These are phyloP conservation scores for Thelonectria blattea DNA, from an alignment of 2,329 filamentous ascomycete species.

Conservation along the genomic window DNA sequence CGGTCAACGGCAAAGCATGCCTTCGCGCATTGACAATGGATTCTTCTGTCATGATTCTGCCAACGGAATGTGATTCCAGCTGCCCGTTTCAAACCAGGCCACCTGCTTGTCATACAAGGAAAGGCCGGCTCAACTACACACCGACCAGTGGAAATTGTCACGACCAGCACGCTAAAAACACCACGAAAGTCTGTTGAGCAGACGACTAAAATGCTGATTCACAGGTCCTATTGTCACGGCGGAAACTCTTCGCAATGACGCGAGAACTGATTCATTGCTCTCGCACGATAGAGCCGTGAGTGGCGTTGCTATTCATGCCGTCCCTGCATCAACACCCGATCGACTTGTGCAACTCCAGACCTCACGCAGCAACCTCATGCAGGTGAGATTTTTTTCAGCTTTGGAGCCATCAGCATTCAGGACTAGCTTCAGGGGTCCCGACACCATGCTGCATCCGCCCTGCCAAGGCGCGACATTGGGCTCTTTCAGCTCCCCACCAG, in stretches of 20 bases:
- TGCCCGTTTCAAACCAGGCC: neutral
- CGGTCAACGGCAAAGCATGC: neutral
- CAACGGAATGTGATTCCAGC: neutral
- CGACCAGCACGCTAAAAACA: constrained; percentile 10
- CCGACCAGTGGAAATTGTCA: constrained; percentile 13
- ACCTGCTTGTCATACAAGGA: neutral
- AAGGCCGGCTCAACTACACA: constrained; percentile 15
- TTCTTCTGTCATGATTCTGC: neutral
- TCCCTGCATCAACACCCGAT: constrained; percentile 5
- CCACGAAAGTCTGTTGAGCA: neutral
- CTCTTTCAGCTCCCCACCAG: constrained; percentile 19
- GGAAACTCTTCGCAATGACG: neutral
- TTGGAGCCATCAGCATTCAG: constrained; percentile 30
- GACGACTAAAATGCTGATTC: neutral
- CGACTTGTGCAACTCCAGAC: neutral
- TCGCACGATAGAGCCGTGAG: neutral
- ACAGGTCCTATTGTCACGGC: neutral
- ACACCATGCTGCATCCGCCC: constrained; percentile 26
- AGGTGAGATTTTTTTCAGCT: constrained; percentile 27
- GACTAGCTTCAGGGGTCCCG: constrained; percentile 36
- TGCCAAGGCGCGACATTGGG: constrained; percentile 23
- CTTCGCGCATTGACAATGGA: neutral
- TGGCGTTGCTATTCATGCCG: neutral
- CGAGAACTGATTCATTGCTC: neutral
- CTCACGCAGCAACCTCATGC: constrained; percentile 8